phyloP scores from a whole-genome alignment of 176 grass and related monocot species.

The Ensete ventricosum region DNA sequence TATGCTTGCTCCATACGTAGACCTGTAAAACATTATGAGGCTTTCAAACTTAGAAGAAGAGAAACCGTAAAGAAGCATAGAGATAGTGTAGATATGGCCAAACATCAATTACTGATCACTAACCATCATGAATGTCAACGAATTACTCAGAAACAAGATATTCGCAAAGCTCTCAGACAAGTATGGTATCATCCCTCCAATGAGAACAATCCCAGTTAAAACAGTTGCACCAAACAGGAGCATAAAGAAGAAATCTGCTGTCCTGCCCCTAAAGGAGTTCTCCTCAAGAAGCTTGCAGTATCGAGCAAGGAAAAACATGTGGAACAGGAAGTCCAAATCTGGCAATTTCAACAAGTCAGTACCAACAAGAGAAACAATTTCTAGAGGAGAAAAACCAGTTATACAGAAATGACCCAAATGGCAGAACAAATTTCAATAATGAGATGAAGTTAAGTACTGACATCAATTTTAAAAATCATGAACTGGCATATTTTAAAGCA shows the following conservation, averaged over 20 bases:
- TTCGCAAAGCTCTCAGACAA: slow-evolving; percentile 81
- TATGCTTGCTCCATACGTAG: slow-evolving; percentile 99
- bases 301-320: slow-evolving; percentile 97
- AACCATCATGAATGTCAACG: slow-evolving; percentile 99
- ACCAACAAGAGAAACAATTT: slow-evolving; percentile 8
- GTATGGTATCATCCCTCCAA: slow-evolving; percentile 96
- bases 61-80: not conserved
- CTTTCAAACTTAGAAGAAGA: not conserved
- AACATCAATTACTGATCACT: not conserved
- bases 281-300: slow-evolving; percentile 99
- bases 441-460: no score
- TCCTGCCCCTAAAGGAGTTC: slow-evolving; percentile 96
- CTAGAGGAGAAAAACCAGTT: not conserved
- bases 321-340: slow-evolving; percentile 99
- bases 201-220: slow-evolving; percentile 74
- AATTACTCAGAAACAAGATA: slow-evolving; percentile 98
- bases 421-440: not conserved
- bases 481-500: no score
- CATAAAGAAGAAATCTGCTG: slow-evolving; percentile 98
- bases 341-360: slow-evolving; percentile 14
- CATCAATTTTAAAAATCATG: no score
- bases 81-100: not conserved
- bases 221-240: slow-evolving; percentile 92
- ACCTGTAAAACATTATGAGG: slow-evolving; percentile 38
- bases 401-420: not conserved